Percentiles rank a stretch among this genome's conserved stretches.
These are phyloP conservation scores for Suhomyces bribrorum DNA, from an alignment of 1,139 yeast genomes.

Conservation along the genomic window DNA sequence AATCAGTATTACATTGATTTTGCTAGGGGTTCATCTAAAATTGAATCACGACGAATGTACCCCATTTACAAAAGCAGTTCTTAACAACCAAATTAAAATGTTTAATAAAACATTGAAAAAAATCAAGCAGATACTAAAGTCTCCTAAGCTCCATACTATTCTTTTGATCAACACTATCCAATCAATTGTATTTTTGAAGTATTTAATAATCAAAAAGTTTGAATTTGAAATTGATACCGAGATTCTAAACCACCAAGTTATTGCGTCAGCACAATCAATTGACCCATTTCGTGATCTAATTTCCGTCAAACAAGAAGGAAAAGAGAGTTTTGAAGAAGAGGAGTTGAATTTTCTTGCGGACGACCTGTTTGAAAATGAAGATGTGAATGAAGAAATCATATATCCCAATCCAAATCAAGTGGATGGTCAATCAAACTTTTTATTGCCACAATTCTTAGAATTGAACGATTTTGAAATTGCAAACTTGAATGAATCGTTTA, in stretches of 20 bases:
- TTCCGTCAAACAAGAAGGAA: conserved; percentile 2
- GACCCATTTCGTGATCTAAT: conserved; percentile 3
- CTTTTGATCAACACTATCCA: conserved; percentile 32
- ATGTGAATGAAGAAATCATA: conserved; percentile 20
- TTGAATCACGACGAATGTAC: conserved; percentile 17
- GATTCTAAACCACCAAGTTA: background rate
- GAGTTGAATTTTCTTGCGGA: background rate
- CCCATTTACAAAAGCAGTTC: conserved; percentile 15
- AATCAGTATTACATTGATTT: conserved; percentile 32
- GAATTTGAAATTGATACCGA: conserved; percentile 10
- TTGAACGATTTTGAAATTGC: conserved; percentile 30
- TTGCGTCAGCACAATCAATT: conserved; percentile 3
- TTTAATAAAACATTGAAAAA: conserved; percentile 30
- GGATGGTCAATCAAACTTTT: background rate
- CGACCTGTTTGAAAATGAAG: conserved; percentile 7
- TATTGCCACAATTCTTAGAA: conserved; percentile 13
- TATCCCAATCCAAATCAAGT: conserved; percentile 9
- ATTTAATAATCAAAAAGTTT: conserved; percentile 25
- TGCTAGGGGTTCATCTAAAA: conserved; percentile 25
- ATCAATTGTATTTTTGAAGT: conserved; percentile 34
- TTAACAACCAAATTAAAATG: conserved; percentile 37
- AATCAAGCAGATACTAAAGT: conserved; percentile 16
- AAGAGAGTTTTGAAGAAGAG: background rate
- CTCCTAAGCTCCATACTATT: conserved; percentile 20
- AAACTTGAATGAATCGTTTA: conserved; percentile 27